These are phyloP conservation scores for Apostasia ramifera DNA, from an alignment of 106 monocot species.

Conservation along the genomic window DNA sequence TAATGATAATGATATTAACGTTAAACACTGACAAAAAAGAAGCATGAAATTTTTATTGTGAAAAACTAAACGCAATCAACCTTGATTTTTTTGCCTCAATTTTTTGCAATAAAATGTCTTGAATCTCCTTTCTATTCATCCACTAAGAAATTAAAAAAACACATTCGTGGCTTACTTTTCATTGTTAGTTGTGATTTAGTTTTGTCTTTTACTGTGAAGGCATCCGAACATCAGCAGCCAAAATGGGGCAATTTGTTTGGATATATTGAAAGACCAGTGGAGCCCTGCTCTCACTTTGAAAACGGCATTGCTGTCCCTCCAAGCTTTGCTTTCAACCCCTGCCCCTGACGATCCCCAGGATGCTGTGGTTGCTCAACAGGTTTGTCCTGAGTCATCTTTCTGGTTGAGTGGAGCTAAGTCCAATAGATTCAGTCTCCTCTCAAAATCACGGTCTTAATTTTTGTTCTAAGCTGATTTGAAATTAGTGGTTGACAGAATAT, in stretches of 20 bases:
- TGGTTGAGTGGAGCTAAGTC: too few species aligned
- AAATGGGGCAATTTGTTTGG: constrained; percentile 96
- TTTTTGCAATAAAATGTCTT: too few species aligned
- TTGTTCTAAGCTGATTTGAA: neutral
- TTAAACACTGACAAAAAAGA: too few species aligned
- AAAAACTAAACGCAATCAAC: too few species aligned
- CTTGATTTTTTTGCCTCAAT: too few species aligned
- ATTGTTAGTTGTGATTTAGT: neutral
- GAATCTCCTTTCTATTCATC: too few species aligned
- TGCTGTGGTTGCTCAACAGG: constrained; percentile 97
- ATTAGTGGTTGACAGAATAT: neutral
- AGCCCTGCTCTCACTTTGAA: constrained; percentile 93
- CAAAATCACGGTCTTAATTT: neutral
- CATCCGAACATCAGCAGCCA: constrained; percentile 98
- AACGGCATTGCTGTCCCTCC: constrained; percentile 83
- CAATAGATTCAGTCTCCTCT: neutral
- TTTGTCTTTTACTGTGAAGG: constrained; percentile 31
- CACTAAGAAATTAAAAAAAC: too few species aligned
- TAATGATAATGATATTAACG: too few species aligned
- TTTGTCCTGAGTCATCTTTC: constrained; percentile 5
- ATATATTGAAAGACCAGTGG: constrained; percentile 96
- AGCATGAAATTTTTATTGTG: too few species aligned
- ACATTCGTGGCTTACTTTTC: constrained; percentile 1
- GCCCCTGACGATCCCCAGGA: constrained; percentile 95
- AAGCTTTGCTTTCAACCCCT: constrained; percentile 86